phyloP scores from a whole-genome alignment of 306 rosid species.

The Trifolium subterraneum region DNA sequence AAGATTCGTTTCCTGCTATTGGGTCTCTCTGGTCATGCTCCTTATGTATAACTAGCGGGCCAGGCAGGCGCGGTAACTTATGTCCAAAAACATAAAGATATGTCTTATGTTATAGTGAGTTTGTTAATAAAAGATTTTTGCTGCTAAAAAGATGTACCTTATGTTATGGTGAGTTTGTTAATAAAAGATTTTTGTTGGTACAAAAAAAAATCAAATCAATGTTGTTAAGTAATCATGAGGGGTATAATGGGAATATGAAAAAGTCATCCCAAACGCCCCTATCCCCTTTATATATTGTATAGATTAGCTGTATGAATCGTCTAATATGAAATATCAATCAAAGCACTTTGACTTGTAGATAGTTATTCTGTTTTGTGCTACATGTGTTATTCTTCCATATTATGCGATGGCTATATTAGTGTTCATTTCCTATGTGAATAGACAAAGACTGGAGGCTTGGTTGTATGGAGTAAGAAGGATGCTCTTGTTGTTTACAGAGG shows the following conservation, averaged over 20 bases:
- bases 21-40: not conserved
- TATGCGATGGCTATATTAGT: slow-evolving; percentile 39
- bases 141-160: too few species aligned
- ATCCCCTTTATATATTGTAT: too few species aligned
- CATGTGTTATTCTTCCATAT: slow-evolving; percentile 6
- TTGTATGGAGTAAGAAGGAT: slow-evolving; percentile 76
- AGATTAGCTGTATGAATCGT: slow-evolving; percentile 17
- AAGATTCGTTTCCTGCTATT: not conserved
- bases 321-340: slow-evolving; percentile 7
- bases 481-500: slow-evolving; percentile 76
- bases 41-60: not conserved
- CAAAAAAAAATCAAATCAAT: too few species aligned
- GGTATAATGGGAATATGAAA: too few species aligned
- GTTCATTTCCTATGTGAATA: slow-evolving; percentile 45
- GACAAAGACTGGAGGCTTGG: slow-evolving; percentile 89
- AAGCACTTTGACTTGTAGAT: slow-evolving; percentile 16
- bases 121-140: too few species aligned
- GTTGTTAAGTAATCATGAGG: too few species aligned
- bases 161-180: too few species aligned
- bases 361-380: slow-evolving; percentile 22
- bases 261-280: too few species aligned
- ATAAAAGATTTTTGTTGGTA: too few species aligned
- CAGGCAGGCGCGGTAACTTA: too few species aligned
- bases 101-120: too few species aligned
- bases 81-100: too few species aligned